These are phyloP conservation scores for Wallemia mellicola DNA, from an alignment of 1,284 basidiomycete species.

Conservation along the genomic window DNA sequence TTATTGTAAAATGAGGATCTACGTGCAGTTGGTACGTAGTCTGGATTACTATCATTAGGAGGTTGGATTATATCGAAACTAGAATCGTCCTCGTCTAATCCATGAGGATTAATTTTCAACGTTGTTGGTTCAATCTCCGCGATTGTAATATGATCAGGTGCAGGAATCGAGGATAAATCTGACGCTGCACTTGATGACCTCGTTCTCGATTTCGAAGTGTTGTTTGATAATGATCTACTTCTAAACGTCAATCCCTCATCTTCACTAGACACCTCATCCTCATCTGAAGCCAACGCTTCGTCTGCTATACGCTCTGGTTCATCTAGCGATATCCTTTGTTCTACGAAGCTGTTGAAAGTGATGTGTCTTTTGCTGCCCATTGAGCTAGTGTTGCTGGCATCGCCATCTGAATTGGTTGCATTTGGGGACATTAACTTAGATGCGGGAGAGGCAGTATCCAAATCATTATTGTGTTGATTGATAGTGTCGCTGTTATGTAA, in stretches of 20 bases:
- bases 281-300: constrained; percentile 8
- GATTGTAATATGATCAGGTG: constrained; percentile 31
- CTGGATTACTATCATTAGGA: neutral
- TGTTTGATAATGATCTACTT: constrained; percentile 14
- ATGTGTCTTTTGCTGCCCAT: constrained; percentile 45
- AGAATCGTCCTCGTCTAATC: neutral
- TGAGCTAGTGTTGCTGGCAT: constrained; percentile 15
- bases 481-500: constrained; percentile 5
- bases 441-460: constrained; percentile 11
- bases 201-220: constrained; percentile 26
- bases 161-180: constrained; percentile 12
- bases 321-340: constrained; percentile 82
- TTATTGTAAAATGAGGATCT: neutral
- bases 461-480: constrained; percentile 12
- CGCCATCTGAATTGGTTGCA: constrained; percentile 7
- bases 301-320: constrained; percentile 11
- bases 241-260: constrained; percentile 11
- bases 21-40: neutral
- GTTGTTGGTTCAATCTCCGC: constrained; percentile 80
- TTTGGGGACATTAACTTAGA: constrained; percentile 4
- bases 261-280: constrained; percentile 11
- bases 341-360: constrained; percentile 90
- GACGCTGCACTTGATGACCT: constrained; percentile 24
- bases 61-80: neutral
- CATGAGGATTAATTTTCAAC: constrained; percentile 25